Percentiles rank a stretch among this genome's conserved stretches.
Evolutionary conservation across 176 grass and related monocot species (phyloP).

Genomic region (Bonia amplexicaulis): DNA sequence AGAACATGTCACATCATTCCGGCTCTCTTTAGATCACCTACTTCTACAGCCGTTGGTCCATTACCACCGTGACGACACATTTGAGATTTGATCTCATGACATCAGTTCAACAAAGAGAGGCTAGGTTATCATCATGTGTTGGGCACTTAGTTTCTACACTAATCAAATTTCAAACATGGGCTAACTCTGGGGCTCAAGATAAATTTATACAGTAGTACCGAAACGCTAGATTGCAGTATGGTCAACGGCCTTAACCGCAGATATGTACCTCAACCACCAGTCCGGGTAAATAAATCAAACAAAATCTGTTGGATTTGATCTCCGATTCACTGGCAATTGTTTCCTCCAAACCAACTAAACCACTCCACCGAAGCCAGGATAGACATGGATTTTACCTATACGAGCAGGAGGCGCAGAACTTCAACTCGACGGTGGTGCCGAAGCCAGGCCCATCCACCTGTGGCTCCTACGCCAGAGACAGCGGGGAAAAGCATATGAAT

Average conservation of each 20-base stretch:
- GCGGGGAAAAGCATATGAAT: neutral
- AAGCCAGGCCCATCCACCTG: slow-evolving; percentile 60
- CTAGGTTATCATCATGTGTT: neutral
- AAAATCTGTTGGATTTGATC: neutral
- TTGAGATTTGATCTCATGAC: neutral
- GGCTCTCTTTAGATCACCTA: neutral
- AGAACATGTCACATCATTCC: neutral
- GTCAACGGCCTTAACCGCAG: neutral
- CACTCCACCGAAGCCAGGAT: neutral
- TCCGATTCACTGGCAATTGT: neutral
- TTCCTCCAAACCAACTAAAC: neutral
- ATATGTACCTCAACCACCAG: neutral
- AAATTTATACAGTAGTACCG: neutral
- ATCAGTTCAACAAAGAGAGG: neutral
- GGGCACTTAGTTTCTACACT: neutral
- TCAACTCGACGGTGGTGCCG: slow-evolving; percentile 76
- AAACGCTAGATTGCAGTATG: neutral
- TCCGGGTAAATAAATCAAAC: neutral
- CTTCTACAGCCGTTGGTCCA: neutral
- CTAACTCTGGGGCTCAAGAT: neutral
- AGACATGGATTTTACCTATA: slow-evolving; percentile 40
- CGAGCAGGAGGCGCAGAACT: slow-evolving; percentile 85
- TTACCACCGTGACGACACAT: neutral
- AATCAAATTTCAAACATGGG: neutral
- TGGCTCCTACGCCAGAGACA: slow-evolving; percentile 30